phyloP scores from a whole-genome alignment of 768 basidiomycete species.

The Mycena chlorophos region DNA sequence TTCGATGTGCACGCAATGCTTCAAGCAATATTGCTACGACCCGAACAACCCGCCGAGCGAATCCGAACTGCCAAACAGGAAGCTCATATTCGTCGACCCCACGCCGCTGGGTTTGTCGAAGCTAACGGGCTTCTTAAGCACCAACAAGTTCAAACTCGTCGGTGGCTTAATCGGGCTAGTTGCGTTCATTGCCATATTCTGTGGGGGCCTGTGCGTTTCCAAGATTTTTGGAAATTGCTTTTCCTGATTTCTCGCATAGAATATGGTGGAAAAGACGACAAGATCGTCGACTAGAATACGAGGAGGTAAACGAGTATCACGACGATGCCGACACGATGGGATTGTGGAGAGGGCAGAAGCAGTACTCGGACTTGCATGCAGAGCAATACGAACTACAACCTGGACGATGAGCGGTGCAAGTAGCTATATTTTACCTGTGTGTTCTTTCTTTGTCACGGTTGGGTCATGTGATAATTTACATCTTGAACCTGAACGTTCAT shows the following conservation, averaged over 20 bases:
- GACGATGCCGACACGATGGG: constrained; percentile 16
- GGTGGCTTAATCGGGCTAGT: constrained; percentile 47
- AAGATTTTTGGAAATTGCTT: too few relatives aligned
- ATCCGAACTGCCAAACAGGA: constrained; percentile 45
- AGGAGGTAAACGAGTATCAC: constrained; percentile 19
- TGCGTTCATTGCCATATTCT: constrained; percentile 39
- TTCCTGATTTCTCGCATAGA: constrained; percentile 5
- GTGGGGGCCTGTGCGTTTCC: constrained; percentile 40
- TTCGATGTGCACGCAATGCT: constrained; percentile 44
- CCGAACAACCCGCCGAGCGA: constrained; percentile 44
- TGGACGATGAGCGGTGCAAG: neutral
- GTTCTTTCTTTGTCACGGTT: neutral
- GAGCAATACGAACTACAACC: constrained; percentile 18
- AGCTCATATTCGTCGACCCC: constrained; percentile 52
- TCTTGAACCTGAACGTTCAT: too few relatives aligned
- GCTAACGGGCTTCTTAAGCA: constrained; percentile 43
- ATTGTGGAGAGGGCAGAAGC: neutral
- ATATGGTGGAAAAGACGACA: constrained; percentile 30
- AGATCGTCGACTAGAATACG: constrained; percentile 20
- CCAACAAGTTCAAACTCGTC: constrained; percentile 48
- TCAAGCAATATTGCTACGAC: constrained; percentile 56
- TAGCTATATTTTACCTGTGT: neutral
- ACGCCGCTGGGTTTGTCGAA: constrained; percentile 51
- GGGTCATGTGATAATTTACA: too few relatives aligned
- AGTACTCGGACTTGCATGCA: constrained; percentile 20